phyloP scores from a whole-genome alignment of 2,329 filamentous ascomycete genomes.

The Xenosphaeropsis pyriputrescens region DNA sequence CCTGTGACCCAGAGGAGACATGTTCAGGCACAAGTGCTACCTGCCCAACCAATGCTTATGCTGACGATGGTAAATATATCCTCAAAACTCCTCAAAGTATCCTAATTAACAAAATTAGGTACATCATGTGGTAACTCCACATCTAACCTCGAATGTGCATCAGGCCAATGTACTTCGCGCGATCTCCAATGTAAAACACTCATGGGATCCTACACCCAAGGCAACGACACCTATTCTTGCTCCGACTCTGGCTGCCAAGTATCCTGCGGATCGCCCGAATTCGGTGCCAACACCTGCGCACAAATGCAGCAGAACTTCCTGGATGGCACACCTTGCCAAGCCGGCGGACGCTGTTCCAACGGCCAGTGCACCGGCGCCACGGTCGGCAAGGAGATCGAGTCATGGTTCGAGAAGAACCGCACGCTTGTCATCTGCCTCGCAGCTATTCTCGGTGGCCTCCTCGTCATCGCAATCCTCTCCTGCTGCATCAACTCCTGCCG shows the following conservation, averaged over 20 bases:
- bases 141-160: slow-evolving; percentile 59
- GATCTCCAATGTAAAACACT: slow-evolving; percentile 78
- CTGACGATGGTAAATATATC: slow-evolving; percentile 41
- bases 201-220: slow-evolving; percentile 59
- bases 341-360: slow-evolving; percentile 65
- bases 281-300: slow-evolving; percentile 52
- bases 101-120: slow-evolving; percentile 15
- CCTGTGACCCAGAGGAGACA: slow-evolving; percentile 73
- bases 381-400: slow-evolving; percentile 52
- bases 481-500: slow-evolving; percentile 49
- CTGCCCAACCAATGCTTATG: slow-evolving; percentile 61
- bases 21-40: slow-evolving; percentile 59
- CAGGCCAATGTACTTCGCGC: slow-evolving; percentile 86
- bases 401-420: slow-evolving; percentile 67
- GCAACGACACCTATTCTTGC: slow-evolving; percentile 72
- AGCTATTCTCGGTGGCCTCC: slow-evolving; percentile 53
- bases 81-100: background rate
- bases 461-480: slow-evolving; percentile 52
- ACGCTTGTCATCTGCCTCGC: slow-evolving; percentile 70
- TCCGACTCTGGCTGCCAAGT: slow-evolving; percentile 58
- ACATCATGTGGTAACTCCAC: slow-evolving; percentile 46
- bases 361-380: slow-evolving; percentile 63
- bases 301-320: slow-evolving; percentile 81
- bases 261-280: slow-evolving; percentile 55
- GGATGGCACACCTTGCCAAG: slow-evolving; percentile 75